Evolutionary conservation across 805 yeast genomes (phyloP).

Genomic region (Starmerella kuoi): DNA sequence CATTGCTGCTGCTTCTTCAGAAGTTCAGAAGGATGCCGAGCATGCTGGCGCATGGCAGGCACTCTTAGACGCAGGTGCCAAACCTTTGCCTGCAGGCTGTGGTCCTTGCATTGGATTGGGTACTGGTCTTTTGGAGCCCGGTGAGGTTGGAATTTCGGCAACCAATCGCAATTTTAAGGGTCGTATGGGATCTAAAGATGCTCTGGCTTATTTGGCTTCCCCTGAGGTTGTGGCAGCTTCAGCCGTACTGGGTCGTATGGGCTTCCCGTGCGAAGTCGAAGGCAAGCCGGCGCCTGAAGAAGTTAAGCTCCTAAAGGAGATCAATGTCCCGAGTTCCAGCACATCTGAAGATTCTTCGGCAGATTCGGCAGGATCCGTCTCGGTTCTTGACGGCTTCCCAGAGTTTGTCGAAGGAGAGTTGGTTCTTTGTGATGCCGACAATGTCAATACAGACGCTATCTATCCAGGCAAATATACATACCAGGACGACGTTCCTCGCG

Average conservation of each 20-base stretch:
- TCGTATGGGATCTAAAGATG: conserved; percentile 96
- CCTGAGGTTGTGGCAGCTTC: conserved; percentile 99
- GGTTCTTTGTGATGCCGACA: conserved; percentile 89
- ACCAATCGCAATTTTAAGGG: conserved; percentile 98
- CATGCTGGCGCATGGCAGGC: conserved; percentile 84
- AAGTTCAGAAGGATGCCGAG: conserved; percentile 88
- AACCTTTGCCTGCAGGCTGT: conserved; percentile 93
- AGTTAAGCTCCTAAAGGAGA: conserved; percentile 35
- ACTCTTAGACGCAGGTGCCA: conserved; percentile 84
- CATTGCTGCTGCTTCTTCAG: conserved; percentile 93
- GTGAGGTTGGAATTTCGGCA: conserved; percentile 97
- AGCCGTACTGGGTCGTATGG: conserved; percentile 89
- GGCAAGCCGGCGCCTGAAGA: conserved; percentile 44
- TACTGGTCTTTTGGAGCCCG: conserved; percentile 81
- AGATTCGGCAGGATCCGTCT: conserved; percentile 31
- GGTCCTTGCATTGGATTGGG: conserved; percentile 99
- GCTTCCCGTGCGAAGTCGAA: conserved; percentile 73
- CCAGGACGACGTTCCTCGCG: conserved; percentile 91
- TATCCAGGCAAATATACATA: conserved; percentile 98
- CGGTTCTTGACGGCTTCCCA: conserved; percentile 85
- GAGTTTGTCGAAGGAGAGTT: conserved; percentile 78
- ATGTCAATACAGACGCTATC: conserved; percentile 90
- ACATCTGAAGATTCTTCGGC: conserved; percentile 27
- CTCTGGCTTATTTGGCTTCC: conserved; percentile 87
- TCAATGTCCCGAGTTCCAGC: conserved; percentile 26